Evolutionary conservation across 805 yeast genomes (phyloP).

Genomic region (Candida hungchunana): DNA sequence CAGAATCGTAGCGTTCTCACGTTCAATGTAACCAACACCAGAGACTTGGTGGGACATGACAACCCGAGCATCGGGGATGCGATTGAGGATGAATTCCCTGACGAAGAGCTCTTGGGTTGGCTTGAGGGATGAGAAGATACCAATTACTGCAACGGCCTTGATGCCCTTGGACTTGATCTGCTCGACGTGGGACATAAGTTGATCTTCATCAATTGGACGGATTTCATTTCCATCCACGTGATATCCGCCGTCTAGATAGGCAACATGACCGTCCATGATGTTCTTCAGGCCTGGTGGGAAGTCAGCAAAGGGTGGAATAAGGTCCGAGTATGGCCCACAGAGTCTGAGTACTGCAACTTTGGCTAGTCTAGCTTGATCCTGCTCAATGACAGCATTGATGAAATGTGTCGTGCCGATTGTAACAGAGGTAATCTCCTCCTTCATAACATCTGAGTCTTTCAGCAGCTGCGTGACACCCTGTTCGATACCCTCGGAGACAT

Average conservation of each 20-base stretch:
- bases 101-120: slow-evolving; percentile 34
- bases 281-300: slow-evolving; percentile 36
- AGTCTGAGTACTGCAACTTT: slow-evolving; percentile 41
- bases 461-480: slow-evolving; percentile 33
- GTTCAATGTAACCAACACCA: slow-evolving; percentile 40
- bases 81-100: slow-evolving; percentile 29
- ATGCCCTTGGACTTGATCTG: slow-evolving; percentile 31
- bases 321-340: slow-evolving; percentile 38
- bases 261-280: slow-evolving; percentile 34
- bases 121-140: slow-evolving; percentile 37
- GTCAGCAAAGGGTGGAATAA: slow-evolving; percentile 38
- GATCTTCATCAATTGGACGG: slow-evolving; percentile 29
- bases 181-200: slow-evolving; percentile 26
- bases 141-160: slow-evolving; percentile 36
- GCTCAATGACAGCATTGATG: slow-evolving; percentile 46
- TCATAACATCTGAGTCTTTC: slow-evolving; percentile 21
- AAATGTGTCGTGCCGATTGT: slow-evolving; percentile 49
- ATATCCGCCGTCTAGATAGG: slow-evolving; percentile 35
- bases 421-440: slow-evolving; percentile 34
- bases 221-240: slow-evolving; percentile 39
- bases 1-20: slow-evolving; percentile 45
- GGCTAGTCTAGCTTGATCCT: slow-evolving; percentile 36
- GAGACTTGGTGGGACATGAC: slow-evolving; percentile 37
- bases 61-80: slow-evolving; percentile 32
- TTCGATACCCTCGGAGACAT: slow-evolving; percentile 40